Conservation (phyloP, 768 basidiomycete genomes). For the Pulveroboletus sp. region DNA sequence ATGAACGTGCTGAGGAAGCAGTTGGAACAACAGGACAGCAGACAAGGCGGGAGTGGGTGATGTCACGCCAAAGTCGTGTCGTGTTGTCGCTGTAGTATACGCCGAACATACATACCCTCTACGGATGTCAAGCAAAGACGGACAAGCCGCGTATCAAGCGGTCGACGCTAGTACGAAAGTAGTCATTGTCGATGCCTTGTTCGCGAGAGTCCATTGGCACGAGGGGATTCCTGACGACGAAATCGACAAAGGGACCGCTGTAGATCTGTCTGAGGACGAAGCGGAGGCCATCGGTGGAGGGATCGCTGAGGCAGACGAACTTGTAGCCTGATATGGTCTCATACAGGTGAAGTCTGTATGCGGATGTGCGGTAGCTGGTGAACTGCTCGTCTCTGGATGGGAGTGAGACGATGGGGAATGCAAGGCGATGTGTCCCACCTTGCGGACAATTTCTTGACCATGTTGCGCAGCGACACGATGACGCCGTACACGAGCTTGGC, state of each 20-base stretch:
- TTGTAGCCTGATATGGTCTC: slow-evolving; percentile 92
- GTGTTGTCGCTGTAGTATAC: slow-evolving; percentile 17
- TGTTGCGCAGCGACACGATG: slow-evolving; percentile 84
- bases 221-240: slow-evolving; percentile 90
- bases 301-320: slow-evolving; percentile 92
- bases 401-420: background rate
- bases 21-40: slow-evolving; percentile 56
- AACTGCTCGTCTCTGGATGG: slow-evolving; percentile 81
- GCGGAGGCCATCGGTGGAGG: slow-evolving; percentile 77
- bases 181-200: slow-evolving; percentile 90
- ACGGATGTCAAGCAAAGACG: slow-evolving; percentile 35
- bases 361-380: slow-evolving; percentile 83
- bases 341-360: slow-evolving; percentile 91
- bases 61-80: slow-evolving; percentile 8
- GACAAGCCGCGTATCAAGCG: slow-evolving; percentile 64
- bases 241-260: slow-evolving; percentile 90
- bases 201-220: slow-evolving; percentile 78
- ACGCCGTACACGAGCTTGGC: slow-evolving; percentile 97
- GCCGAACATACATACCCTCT: slow-evolving; percentile 21
- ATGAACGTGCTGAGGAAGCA: slow-evolving; percentile 84
- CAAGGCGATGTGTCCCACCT: slow-evolving; percentile 39
- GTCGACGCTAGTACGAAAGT: slow-evolving; percentile 80
- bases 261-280: slow-evolving; percentile 87
- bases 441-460: slow-evolving; percentile 92
- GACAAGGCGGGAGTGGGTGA: slow-evolving; percentile 12